Evolutionary conservation across 2,329 filamentous ascomycete genomes (phyloP).

Genomic region (Ophiocordyceps camponoti-floridani): DNA sequence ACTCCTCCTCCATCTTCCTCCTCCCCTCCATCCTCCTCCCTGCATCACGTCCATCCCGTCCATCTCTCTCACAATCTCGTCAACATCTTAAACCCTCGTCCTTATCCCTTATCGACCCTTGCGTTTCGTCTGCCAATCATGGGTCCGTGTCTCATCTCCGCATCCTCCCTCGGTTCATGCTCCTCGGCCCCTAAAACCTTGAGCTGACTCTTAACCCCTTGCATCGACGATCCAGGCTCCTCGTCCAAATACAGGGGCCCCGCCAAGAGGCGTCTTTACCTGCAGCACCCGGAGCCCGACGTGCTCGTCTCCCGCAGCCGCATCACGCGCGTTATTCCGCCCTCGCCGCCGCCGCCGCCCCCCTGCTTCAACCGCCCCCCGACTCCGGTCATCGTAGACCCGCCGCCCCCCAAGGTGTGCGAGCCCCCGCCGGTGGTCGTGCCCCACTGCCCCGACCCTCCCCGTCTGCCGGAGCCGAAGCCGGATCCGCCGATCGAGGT

Average conservation of each 20-base stretch:
- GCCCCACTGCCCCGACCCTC: slow-evolving; percentile 2
- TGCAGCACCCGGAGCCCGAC: slow-evolving; percentile 21
- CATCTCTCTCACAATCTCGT: not conserved
- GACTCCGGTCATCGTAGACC: slow-evolving; percentile 5
- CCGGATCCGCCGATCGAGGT: slow-evolving; percentile 17
- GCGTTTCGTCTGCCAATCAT: not conserved
- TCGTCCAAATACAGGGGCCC: slow-evolving; percentile 9
- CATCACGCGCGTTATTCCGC: slow-evolving; percentile 20
- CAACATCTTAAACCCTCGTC: too few relatives aligned
- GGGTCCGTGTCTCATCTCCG: not conserved
- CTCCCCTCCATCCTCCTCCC: not conserved
- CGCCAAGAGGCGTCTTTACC: slow-evolving; percentile 23
- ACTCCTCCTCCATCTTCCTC: slow-evolving; percentile 9
- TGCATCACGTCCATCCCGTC: not conserved
- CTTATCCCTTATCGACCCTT: too few relatives aligned
- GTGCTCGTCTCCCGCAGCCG: slow-evolving; percentile 16
- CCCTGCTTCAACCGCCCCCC: slow-evolving; percentile 4
- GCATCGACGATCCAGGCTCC: slow-evolving; percentile 3
- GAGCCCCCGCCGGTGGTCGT: slow-evolving; percentile 1
- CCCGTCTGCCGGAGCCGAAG: slow-evolving; percentile 7
- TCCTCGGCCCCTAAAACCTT: too few relatives aligned
- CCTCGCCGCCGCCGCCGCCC: slow-evolving; percentile 7
- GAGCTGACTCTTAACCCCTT: slow-evolving; percentile 8
- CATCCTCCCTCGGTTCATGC: not conserved
- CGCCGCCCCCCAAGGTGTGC: slow-evolving; percentile 2